Evolutionary conservation across 2,329 filamentous ascomycete genomes (phyloP), one percentile per base, ranked within the genome.

Genomic region (Cordyceps tenuipes): DNA sequence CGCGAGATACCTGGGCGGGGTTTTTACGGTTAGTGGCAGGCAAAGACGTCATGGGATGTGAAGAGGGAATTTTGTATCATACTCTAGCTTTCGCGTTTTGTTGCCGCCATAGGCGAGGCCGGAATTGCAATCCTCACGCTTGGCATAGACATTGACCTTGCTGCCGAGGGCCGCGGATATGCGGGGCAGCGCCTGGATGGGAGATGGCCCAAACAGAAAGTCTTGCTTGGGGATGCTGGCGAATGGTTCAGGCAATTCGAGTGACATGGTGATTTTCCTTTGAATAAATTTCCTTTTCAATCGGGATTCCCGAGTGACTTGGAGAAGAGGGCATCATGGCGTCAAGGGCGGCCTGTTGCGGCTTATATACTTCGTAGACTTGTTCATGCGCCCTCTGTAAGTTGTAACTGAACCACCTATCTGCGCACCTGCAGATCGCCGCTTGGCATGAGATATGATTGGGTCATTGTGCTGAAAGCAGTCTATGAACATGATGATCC

Each of bases 81-180:
- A 82, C 76, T 89, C 86, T 2, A 89, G 77, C 71, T 89, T 89
- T 61, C 86, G 78, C 34, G 81, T 83, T 72, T 89, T 89, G 75
- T 89, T 89, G 57, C 85, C 86, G 43, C 86, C 86, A 66, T 79
- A 87, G 3, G 85, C 85, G 19, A 88, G 78, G 0, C 81, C 82
- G 1, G 84, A 87, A 72, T 87, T 88, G 68, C 84, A 83, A 72
- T 90, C 87, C 64, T 90, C 87, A 55, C 87, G 81, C 72, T 90
- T 90, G 57, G 87, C 86, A 68, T 84, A 90, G 63, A 90, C 80
- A 21, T 79, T 76, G 46, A 87, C 82, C 65, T 79, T 79, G 34
- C 79, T 79, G 53, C 82, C 80, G 5, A 89, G 78, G 26, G 82
- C 82, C 57, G 77, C 70, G 36, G 83, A 84, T 67, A 89, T 87